Percentiles rank a stretch among this genome's conserved stretches.
Conservation (phyloP, 306 rosid genomes). For the Cajanus cajan region DNA sequence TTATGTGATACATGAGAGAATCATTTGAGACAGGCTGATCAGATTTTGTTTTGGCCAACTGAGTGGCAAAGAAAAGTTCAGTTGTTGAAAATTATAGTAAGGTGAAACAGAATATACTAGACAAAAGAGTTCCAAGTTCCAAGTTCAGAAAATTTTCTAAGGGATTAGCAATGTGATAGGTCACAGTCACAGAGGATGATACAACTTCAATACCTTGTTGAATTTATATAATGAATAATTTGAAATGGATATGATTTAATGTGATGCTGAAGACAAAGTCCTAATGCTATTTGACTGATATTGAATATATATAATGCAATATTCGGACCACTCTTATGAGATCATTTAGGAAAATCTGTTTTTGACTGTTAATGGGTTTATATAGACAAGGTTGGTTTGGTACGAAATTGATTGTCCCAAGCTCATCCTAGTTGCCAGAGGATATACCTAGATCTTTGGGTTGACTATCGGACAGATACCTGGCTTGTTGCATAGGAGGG, state of each 20-base stretch:
- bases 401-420: too few species aligned
- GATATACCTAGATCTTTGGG: background rate
- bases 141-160: background rate
- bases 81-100: background rate
- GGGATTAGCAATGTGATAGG: background rate
- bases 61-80: background rate
- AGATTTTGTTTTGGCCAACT: background rate
- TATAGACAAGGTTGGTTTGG: background rate
- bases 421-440: too few species aligned
- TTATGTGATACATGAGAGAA: background rate
- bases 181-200: background rate
- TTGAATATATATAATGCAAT: background rate
- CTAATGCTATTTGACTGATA: background rate
- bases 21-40: background rate
- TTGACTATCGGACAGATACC: too few species aligned
- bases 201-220: background rate
- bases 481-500: too few species aligned
- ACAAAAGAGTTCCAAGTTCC: background rate
- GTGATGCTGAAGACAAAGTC: background rate
- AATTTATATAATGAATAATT: background rate
- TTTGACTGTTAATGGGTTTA: background rate
- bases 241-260: background rate
- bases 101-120: background rate
- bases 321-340: background rate
- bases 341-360: too few species aligned